Evolutionary conservation across 1,284 basidiomycete genomes (phyloP).

Genomic region (Xanthoconium separans): DNA sequence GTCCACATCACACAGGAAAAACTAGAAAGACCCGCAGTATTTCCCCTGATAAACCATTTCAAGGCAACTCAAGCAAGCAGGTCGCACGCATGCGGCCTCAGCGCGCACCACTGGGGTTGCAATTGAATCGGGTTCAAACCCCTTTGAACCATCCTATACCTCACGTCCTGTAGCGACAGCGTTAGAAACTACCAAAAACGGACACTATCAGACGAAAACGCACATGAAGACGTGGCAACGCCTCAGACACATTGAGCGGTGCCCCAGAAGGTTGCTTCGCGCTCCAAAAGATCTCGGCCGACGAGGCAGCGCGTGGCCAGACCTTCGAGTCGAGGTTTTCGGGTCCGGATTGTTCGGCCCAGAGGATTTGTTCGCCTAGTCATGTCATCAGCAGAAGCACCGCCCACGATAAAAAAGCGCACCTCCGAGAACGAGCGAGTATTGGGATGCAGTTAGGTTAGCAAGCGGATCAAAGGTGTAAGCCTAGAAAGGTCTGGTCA

Average conservation of each 20-base stretch:
- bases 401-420: background rate
- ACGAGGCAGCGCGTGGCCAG: conserved; percentile 63
- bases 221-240: conserved; percentile 71
- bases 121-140: conserved; percentile 60
- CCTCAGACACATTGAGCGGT: conserved; percentile 52
- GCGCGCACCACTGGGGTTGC: conserved; percentile 74
- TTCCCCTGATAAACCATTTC: background rate
- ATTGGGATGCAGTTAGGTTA: conserved; percentile 38
- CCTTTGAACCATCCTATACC: conserved; percentile 58
- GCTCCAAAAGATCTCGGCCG: conserved; percentile 69
- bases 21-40: no score
- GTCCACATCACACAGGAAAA: no score
- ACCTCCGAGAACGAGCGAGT: conserved; percentile 50
- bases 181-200: background rate
- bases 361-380: conserved; percentile 45
- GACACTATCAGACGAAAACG: background rate
- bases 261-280: conserved; percentile 35
- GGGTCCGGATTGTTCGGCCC: conserved; percentile 57
- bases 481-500: conserved; percentile 26
- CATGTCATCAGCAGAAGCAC: background rate
- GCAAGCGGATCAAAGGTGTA: conserved; percentile 57
- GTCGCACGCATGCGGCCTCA: conserved; percentile 57
- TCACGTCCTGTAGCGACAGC: conserved; percentile 47
- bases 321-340: conserved; percentile 52
- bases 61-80: conserved; percentile 35